Percentiles rank a stretch among this genome's conserved stretches.
phyloP scores from a whole-genome alignment of 257 asterid genomes.

The Solanum rostratum region DNA sequence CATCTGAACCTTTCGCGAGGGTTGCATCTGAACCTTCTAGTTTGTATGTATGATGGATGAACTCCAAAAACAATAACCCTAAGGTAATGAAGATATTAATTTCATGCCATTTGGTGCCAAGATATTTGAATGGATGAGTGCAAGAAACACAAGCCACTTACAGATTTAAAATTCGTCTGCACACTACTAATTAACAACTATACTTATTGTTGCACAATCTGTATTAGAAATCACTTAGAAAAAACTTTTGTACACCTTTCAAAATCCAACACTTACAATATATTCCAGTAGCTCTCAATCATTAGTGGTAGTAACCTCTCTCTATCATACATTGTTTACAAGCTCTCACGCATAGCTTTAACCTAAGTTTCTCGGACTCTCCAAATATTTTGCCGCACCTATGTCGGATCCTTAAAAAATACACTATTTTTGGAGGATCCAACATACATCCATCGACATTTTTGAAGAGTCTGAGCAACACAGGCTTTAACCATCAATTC shows the following conservation, averaged over 20 bases:
- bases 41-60: too few species aligned
- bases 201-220: background rate
- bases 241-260: too few species aligned
- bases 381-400: too few species aligned
- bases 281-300: background rate
- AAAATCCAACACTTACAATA: background rate
- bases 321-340: background rate
- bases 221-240: too few species aligned
- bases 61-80: background rate
- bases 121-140: background rate
- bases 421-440: too few species aligned
- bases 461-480: too few species aligned
- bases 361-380: background rate
- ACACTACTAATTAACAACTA: background rate
- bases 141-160: background rate
- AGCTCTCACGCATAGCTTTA: background rate
- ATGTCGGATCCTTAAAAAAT: too few species aligned
- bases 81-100: too few species aligned
- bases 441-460: too few species aligned
- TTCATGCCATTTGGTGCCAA: background rate
- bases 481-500: background rate
- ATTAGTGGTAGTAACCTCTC: background rate
- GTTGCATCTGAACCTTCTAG: too few species aligned
- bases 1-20: too few species aligned
- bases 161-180: background rate